Percentiles rank a stretch among this genome's conserved stretches.
phyloP scores from a whole-genome alignment of 805 yeast genomes.

The Nakazawaea holstii region DNA sequence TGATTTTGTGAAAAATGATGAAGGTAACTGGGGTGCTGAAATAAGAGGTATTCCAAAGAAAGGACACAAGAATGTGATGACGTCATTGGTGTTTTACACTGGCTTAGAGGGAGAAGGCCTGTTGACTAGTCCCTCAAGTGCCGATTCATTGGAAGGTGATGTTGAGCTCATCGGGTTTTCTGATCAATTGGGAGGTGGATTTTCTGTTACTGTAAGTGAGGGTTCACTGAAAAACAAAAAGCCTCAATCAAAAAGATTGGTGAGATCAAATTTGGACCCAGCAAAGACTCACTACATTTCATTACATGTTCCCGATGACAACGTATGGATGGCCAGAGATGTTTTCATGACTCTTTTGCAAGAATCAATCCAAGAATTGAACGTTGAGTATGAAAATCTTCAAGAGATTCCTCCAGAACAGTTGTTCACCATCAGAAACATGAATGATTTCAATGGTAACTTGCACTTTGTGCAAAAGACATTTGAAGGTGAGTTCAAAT shows the following conservation, averaged over 20 bases:
- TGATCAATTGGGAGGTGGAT: conserved; percentile 58
- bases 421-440: conserved; percentile 50
- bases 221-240: conserved; percentile 43
- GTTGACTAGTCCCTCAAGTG: conserved; percentile 29
- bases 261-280: conserved; percentile 48
- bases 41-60: conserved; percentile 60
- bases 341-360: conserved; percentile 64
- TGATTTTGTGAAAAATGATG: conserved; percentile 68
- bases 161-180: conserved; percentile 47
- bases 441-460: conserved; percentile 63
- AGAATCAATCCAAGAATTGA: conserved; percentile 54
- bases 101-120: conserved; percentile 65
- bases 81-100: conserved; percentile 72
- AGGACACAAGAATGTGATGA: conserved; percentile 40
- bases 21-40: conserved; percentile 75
- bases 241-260: conserved; percentile 25
- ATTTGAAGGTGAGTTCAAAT: conserved; percentile 70
- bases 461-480: conserved; percentile 74
- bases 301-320: conserved; percentile 63
- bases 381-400: conserved; percentile 22
- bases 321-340: conserved; percentile 75
- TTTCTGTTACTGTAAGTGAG: conserved; percentile 54
- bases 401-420: conserved; percentile 39
- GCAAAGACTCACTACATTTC: conserved; percentile 59
- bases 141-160: conserved; percentile 26